These are phyloP conservation scores for Athelia sp. DNA, from an alignment of 1,284 basidiomycete species.

Conservation along the genomic window DNA sequence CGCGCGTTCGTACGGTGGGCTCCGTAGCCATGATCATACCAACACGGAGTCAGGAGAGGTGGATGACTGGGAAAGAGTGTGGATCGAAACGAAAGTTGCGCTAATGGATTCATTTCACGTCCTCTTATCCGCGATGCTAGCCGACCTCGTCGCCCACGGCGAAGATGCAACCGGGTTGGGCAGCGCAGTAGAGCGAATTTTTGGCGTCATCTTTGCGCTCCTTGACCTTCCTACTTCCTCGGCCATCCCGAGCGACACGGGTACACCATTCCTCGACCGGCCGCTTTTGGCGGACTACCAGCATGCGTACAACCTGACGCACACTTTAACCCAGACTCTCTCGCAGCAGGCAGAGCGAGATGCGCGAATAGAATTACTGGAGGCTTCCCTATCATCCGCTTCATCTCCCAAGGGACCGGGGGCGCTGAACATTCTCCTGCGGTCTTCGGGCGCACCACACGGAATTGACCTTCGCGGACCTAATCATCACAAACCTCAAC, in stretches of 20 bases:
- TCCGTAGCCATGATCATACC: slow-evolving; percentile 26
- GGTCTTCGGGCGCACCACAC: slow-evolving; percentile 49
- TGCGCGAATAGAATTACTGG: slow-evolving; percentile 50
- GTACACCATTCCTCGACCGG: neutral
- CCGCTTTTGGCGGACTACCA: slow-evolving; percentile 68
- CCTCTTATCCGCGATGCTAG: slow-evolving; percentile 44
- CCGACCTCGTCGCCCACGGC: slow-evolving; percentile 37
- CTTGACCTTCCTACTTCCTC: slow-evolving; percentile 34
- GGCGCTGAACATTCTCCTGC: slow-evolving; percentile 53
- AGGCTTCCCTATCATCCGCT: slow-evolving; percentile 35
- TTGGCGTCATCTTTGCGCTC: slow-evolving; percentile 54
- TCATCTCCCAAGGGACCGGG: slow-evolving; percentile 38
- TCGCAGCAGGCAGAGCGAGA: slow-evolving; percentile 47
- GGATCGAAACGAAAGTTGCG: slow-evolving; percentile 67
- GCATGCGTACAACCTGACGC: slow-evolving; percentile 52
- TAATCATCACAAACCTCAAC: slow-evolving; percentile 1
- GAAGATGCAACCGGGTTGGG: slow-evolving; percentile 34
- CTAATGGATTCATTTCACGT: slow-evolving; percentile 64
- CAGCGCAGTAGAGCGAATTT: slow-evolving; percentile 43
- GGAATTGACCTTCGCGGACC: slow-evolving; percentile 35
- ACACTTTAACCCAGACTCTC: slow-evolving; percentile 36
- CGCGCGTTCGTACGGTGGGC: slow-evolving; percentile 57
- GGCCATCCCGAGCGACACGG: too few species aligned
- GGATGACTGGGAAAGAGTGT: slow-evolving; percentile 64
- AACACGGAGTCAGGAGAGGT: slow-evolving; percentile 27